Evolutionary conservation across 2,329 filamentous ascomycete genomes (phyloP).

Genomic region (Pestalotiopsis sp.): DNA sequence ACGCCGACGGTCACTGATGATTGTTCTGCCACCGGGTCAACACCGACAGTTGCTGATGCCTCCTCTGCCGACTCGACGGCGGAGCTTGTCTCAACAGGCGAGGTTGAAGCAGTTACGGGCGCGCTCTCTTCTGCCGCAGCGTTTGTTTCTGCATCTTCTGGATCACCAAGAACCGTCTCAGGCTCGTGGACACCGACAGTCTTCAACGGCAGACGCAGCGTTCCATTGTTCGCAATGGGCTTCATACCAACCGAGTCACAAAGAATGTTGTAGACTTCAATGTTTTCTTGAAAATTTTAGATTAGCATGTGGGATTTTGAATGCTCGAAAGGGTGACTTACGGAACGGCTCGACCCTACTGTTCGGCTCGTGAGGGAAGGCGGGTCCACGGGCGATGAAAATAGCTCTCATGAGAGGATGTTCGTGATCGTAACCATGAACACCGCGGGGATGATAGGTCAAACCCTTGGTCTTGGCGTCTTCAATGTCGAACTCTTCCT

Average conservation of each 20-base stretch:
- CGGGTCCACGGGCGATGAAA: slow-evolving; percentile 88
- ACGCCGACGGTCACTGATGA: slow-evolving; percentile 7
- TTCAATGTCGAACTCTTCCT: slow-evolving; percentile 75
- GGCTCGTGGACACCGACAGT: slow-evolving; percentile 63
- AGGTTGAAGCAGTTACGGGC: slow-evolving; percentile 6
- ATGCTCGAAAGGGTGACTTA: slow-evolving; percentile 50
- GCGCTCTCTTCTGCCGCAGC: not conserved
- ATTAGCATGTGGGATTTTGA: not conserved
- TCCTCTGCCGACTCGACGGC: not conserved
- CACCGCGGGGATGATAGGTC: slow-evolving; percentile 77
- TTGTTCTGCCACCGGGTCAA: not conserved
- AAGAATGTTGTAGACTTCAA: slow-evolving; percentile 91
- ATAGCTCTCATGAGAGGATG: slow-evolving; percentile 96
- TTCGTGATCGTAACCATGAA: slow-evolving; percentile 95
- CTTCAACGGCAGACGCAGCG: slow-evolving; percentile 71
- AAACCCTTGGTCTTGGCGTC: slow-evolving; percentile 65
- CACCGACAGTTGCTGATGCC: not conserved
- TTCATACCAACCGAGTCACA: slow-evolving; percentile 81
- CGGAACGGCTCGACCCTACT: slow-evolving; percentile 81
- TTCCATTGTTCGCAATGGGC: slow-evolving; percentile 85
- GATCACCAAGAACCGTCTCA: slow-evolving; percentile 43
- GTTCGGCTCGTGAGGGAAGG: slow-evolving; percentile 84
- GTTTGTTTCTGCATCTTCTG: slow-evolving; percentile 50
- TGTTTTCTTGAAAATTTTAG: slow-evolving; percentile 69
- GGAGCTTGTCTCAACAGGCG: slow-evolving; percentile 7